Evolutionary conservation across 2,329 filamentous ascomycete genomes (phyloP).

Genomic region (Aspergillus sojae): DNA sequence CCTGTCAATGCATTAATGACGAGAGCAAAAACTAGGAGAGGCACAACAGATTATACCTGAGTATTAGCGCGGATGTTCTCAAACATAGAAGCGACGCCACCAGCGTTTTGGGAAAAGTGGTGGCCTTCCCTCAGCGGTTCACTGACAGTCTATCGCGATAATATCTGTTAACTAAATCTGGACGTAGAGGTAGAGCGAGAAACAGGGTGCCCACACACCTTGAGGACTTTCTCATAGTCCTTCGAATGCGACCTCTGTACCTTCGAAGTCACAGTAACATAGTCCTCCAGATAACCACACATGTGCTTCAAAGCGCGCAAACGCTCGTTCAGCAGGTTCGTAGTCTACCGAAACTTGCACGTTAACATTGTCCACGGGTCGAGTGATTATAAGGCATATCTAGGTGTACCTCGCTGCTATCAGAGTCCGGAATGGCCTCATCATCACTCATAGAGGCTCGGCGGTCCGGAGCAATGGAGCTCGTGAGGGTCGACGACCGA

Average conservation of each 20-base stretch:
- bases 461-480: slow-evolving; percentile 32
- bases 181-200: not conserved
- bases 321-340: slow-evolving; percentile 81
- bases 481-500: slow-evolving; percentile 37
- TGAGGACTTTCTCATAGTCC: slow-evolving; percentile 93
- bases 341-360: slow-evolving; percentile 55
- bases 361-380: not conserved
- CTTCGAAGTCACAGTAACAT: slow-evolving; percentile 82
- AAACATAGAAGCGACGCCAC: slow-evolving; percentile 85
- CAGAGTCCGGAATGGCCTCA: slow-evolving; percentile 44
- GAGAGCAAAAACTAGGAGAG: not conserved
- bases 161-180: slow-evolving; percentile 9
- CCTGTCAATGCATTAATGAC: slow-evolving; percentile 50
- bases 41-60: slow-evolving; percentile 54
- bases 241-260: slow-evolving; percentile 82
- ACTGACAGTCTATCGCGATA: slow-evolving; percentile 67
- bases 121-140: slow-evolving; percentile 84
- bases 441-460: slow-evolving; percentile 42
- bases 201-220: slow-evolving; percentile 54
- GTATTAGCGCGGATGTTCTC: slow-evolving; percentile 94
- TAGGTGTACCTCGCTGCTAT: slow-evolving; percentile 42
- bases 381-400: too few species aligned
- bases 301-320: slow-evolving; percentile 96
- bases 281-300: slow-evolving; percentile 87
- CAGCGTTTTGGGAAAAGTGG: slow-evolving; percentile 89